phyloP scores from a whole-genome alignment of 2,329 filamentous ascomycete genomes.

The Purpureocillium lavendulum region DNA sequence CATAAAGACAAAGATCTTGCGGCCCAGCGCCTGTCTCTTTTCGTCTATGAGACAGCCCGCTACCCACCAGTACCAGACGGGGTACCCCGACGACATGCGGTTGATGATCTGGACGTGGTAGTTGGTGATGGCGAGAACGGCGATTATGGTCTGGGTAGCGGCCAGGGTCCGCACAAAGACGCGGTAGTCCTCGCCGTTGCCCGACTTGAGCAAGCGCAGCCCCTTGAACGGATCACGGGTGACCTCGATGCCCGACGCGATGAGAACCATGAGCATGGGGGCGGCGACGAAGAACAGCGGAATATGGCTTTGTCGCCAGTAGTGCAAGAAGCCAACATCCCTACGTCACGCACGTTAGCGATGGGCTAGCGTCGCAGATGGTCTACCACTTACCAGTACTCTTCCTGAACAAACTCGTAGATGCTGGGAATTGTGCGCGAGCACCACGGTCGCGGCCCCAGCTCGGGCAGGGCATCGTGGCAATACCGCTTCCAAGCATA shows the following conservation, averaged over 20 bases:
- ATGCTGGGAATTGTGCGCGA: conserved; percentile 67
- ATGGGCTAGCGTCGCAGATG: background rate
- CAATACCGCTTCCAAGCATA: conserved; percentile 71
- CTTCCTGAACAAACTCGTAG: conserved; percentile 78
- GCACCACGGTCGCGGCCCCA: conserved; percentile 64
- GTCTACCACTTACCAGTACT: conserved; percentile 68
- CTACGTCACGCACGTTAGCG: conserved; percentile 33
- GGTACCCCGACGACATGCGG: conserved; percentile 78
- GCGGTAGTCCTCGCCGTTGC: conserved; percentile 9
- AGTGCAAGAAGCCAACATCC: conserved; percentile 79
- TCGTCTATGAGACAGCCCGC: conserved; percentile 38
- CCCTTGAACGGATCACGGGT: conserved; percentile 14
- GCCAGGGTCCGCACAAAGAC: conserved; percentile 51
- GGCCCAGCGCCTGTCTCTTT: conserved; percentile 21
- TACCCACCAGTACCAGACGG: conserved; percentile 81
- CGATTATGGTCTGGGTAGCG: conserved; percentile 63
- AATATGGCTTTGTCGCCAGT: conserved; percentile 82
- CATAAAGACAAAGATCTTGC: conserved; percentile 54
- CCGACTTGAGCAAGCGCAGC: conserved; percentile 2
- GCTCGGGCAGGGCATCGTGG: conserved; percentile 13
- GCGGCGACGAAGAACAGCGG: conserved; percentile 79
- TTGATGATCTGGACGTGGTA: conserved; percentile 96
- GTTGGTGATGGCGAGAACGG: conserved; percentile 61
- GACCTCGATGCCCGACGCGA: conserved; percentile 47
- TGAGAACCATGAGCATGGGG: conserved; percentile 61